These are phyloP conservation scores for Dipteronia dyeriana DNA, from an alignment of 345 rosid genomes.

Conservation along the genomic window DNA sequence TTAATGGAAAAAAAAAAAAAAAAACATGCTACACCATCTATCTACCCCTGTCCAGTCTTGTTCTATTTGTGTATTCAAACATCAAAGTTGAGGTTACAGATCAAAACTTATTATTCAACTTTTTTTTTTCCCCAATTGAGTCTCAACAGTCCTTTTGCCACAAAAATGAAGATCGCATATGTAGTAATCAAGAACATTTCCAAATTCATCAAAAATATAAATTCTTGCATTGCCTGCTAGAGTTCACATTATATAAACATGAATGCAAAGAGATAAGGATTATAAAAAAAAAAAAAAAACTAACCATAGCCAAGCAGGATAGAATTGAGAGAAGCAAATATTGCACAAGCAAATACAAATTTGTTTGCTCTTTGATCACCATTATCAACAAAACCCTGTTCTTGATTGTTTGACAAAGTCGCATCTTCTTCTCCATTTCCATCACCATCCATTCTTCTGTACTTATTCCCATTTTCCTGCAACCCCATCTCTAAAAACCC, in stretches of 20 bases:
- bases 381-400: not conserved
- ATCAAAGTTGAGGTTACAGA: not conserved
- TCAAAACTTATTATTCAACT: not conserved
- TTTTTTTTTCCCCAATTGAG: not conserved
- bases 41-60: not conserved
- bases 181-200: not conserved
- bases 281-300: slow-evolving; percentile 9
- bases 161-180: not conserved
- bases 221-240: not conserved
- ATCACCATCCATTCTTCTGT: slow-evolving; percentile 28
- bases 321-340: slow-evolving; percentile 67
- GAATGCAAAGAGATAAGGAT: not conserved
- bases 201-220: not conserved
- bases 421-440: slow-evolving; percentile 23
- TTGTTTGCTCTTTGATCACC: slow-evolving; percentile 15
- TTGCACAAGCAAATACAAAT: slow-evolving; percentile 51
- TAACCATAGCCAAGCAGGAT: slow-evolving; percentile 74
- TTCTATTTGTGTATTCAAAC: not conserved
- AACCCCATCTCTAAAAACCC: slow-evolving; percentile 19
- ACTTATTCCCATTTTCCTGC: slow-evolving; percentile 29
- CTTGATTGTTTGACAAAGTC: not conserved
- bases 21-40: not conserved
- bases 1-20: not conserved
- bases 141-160: not conserved
- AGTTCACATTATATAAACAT: not conserved